A percentile compares a stretch with the other conserved stretches of the same genome.
phyloP scores from a whole-genome alignment of 1,284 basidiomycete species.

The Cutaneotrichosporon daszewskae region DNA sequence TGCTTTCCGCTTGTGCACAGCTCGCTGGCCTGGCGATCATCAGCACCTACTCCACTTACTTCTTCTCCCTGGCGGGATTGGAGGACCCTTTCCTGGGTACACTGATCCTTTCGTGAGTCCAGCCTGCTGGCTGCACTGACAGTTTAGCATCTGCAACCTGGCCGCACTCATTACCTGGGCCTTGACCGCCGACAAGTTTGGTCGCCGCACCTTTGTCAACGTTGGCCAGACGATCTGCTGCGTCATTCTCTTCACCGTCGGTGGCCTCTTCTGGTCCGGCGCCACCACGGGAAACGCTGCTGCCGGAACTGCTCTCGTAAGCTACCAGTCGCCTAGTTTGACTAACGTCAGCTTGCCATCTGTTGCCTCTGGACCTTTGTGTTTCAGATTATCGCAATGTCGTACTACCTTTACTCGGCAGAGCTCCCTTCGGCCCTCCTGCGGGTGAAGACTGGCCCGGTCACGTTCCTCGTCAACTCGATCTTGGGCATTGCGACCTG shows the following conservation, averaged over 20 bases:
- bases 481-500: slow-evolving; percentile 20
- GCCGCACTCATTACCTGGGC: slow-evolving; percentile 14
- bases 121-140: neutral
- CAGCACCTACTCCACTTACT: slow-evolving; percentile 25
- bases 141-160: slow-evolving; percentile 5
- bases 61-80: slow-evolving; percentile 22
- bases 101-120: slow-evolving; percentile 16
- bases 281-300: slow-evolving; percentile 15
- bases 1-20: slow-evolving; percentile 13
- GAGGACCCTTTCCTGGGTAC: slow-evolving; percentile 23
- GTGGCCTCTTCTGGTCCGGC: slow-evolving; percentile 15
- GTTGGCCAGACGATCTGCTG: slow-evolving; percentile 5
- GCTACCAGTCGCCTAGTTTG: neutral
- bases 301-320: slow-evolving; percentile 7
- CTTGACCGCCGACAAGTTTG: slow-evolving; percentile 14
- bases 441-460: slow-evolving; percentile 22
- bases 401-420: slow-evolving; percentile 22
- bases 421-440: slow-evolving; percentile 24
- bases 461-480: slow-evolving; percentile 21
- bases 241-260: slow-evolving; percentile 17
- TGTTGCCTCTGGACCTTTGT: slow-evolving; percentile 23
- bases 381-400: slow-evolving; percentile 17
- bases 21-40: slow-evolving; percentile 22
- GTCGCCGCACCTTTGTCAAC: slow-evolving; percentile 15
- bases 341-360: slow-evolving; percentile 13